phyloP scores from a whole-genome alignment of 139 green algal genomes.

The Auxenochlorella protothecoides region DNA sequence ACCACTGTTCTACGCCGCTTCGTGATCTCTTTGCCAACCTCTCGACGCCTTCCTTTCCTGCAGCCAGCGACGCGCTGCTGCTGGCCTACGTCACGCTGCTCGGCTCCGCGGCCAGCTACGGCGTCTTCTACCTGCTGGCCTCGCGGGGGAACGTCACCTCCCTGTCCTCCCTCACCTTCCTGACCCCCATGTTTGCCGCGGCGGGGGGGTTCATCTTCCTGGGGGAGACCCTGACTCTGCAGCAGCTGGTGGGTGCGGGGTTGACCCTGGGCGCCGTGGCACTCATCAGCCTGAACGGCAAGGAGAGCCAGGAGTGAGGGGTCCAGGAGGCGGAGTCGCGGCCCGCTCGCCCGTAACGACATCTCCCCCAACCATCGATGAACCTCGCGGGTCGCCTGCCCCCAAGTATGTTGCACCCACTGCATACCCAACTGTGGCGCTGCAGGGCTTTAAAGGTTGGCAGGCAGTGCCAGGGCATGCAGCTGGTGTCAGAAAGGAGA shows the following conservation, averaged over 20 bases:
- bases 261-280: slow-evolving; percentile 79
- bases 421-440: too few species aligned
- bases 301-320: too few species aligned
- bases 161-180: slow-evolving; percentile 87
- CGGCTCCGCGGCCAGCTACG: slow-evolving; percentile 85
- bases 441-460: too few species aligned
- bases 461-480: too few species aligned
- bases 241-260: slow-evolving; percentile 73
- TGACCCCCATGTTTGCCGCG: slow-evolving; percentile 90
- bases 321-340: too few species aligned
- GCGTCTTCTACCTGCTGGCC: slow-evolving; percentile 65
- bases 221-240: slow-evolving; percentile 66
- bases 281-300: slow-evolving; percentile 47
- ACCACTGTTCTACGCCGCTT: neutral
- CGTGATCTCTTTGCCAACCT: neutral
- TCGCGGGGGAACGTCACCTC: slow-evolving; percentile 69
- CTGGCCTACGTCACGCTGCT: slow-evolving; percentile 17
- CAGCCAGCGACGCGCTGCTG: too few species aligned
- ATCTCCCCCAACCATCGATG: too few species aligned
- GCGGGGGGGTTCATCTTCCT: slow-evolving; percentile 64
- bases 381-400: too few species aligned
- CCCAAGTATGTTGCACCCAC: too few species aligned
- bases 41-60: too few species aligned
- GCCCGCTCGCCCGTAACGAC: too few species aligned
- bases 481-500: too few species aligned